A percentile compares a stretch with the other conserved stretches of the same genome.
phyloP scores from a whole-genome alignment of 2,329 filamentous ascomycete species.

The Microcyclosporella mali region DNA sequence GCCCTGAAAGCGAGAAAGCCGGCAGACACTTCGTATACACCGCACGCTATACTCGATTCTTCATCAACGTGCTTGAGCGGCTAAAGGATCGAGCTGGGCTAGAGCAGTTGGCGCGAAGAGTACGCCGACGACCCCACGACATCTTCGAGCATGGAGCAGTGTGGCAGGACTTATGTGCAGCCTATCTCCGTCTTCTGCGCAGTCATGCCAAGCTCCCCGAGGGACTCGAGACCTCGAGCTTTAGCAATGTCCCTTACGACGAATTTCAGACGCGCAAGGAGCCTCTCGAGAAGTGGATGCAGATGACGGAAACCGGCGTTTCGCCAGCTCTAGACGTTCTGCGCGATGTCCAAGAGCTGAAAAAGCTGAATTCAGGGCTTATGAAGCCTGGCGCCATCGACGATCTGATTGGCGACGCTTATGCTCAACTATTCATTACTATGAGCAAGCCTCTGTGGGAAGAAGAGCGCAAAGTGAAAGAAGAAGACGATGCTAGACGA shows the following conservation, averaged over 20 bases:
- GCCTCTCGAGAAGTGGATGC: slow-evolving; percentile 54
- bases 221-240: slow-evolving; percentile 58
- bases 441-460: slow-evolving; percentile 56
- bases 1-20: slow-evolving; percentile 76
- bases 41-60: slow-evolving; percentile 76
- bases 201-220: slow-evolving; percentile 51
- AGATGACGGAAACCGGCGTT: slow-evolving; percentile 41
- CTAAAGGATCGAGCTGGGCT: slow-evolving; percentile 69
- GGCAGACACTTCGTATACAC: slow-evolving; percentile 91
- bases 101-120: slow-evolving; percentile 69
- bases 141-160: slow-evolving; percentile 57
- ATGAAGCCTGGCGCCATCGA: slow-evolving; percentile 84
- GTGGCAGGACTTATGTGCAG: slow-evolving; percentile 56
- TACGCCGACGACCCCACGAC: slow-evolving; percentile 76
- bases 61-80: slow-evolving; percentile 66
- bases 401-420: slow-evolving; percentile 88
- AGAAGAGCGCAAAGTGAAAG: slow-evolving; percentile 27
- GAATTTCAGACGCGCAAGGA: slow-evolving; percentile 57
- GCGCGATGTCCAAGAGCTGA: slow-evolving; percentile 61
- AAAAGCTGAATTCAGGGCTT: slow-evolving; percentile 75
- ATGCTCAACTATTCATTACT: slow-evolving; percentile 67
- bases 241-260: slow-evolving; percentile 58
- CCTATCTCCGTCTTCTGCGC: slow-evolving; percentile 55
- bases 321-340: slow-evolving; percentile 55
- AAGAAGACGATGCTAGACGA: slow-evolving; percentile 23